Conservation (phyloP, 139 green algal genomes). For the Picochlorum sp. region DNA sequence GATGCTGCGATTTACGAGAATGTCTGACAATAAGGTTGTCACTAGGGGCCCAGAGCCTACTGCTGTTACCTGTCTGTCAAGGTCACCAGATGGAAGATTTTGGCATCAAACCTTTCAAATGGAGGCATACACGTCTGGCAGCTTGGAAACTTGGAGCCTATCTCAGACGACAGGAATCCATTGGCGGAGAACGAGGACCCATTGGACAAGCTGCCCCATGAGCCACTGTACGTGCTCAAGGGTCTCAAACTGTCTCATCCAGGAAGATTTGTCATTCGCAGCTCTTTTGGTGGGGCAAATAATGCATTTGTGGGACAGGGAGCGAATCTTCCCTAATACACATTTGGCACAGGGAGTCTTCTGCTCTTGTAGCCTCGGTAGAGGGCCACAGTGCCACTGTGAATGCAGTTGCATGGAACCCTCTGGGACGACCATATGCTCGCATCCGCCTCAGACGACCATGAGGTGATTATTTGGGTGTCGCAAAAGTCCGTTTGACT, state of each 20-base stretch:
- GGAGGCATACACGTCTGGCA: slow-evolving; percentile 24
- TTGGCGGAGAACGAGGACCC: slow-evolving; percentile 1
- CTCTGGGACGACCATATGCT: slow-evolving; percentile 56
- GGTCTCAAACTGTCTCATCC: background rate
- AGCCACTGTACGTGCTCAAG: slow-evolving; percentile 9
- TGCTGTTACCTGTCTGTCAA: slow-evolving; percentile 39
- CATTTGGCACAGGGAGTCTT: slow-evolving; percentile 68
- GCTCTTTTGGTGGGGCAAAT: slow-evolving; percentile 65
- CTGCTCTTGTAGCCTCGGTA: slow-evolving; percentile 62
- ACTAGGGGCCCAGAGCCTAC: slow-evolving; percentile 12
- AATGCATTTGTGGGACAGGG: slow-evolving; percentile 66
- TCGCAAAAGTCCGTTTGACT: background rate
- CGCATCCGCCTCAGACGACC: slow-evolving; percentile 25
- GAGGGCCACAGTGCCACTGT: slow-evolving; percentile 64
- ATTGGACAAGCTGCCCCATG: background rate
- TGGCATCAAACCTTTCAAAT: slow-evolving; percentile 43
- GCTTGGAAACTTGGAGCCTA: slow-evolving; percentile 10
- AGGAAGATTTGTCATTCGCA: slow-evolving; percentile 73
- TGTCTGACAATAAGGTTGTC: slow-evolving; percentile 42
- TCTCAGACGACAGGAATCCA: background rate
- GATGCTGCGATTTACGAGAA: slow-evolving; percentile 19
- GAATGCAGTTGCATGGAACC: slow-evolving; percentile 84
- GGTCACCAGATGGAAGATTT: slow-evolving; percentile 43
- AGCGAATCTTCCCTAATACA: slow-evolving; percentile 56
- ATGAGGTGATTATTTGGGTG: slow-evolving; percentile 21